phyloP scores from a whole-genome alignment of 2,329 filamentous ascomycete genomes.

The Alternaria solani region DNA sequence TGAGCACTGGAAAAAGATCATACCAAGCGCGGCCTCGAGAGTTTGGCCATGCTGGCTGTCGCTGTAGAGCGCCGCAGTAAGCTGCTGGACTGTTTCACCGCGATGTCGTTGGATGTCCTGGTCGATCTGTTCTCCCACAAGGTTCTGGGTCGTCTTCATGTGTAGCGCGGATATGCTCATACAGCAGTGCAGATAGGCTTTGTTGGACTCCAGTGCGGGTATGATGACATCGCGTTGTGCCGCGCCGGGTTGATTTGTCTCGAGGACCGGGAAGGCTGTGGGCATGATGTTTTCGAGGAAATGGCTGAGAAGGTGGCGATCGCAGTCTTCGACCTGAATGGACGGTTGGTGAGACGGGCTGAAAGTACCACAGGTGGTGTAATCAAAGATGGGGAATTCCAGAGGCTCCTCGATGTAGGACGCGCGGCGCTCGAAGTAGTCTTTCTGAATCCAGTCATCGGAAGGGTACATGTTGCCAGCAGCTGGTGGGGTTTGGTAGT shows the following conservation, averaged over 20 bases:
- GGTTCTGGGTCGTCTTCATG: conserved; percentile 77
- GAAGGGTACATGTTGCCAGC: conserved; percentile 71
- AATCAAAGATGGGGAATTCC: conserved; percentile 85
- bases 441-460: conserved; percentile 76
- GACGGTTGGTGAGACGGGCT: conserved; percentile 71
- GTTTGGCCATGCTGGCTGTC: conserved; percentile 88
- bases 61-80: conserved; percentile 80
- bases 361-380: conserved; percentile 70
- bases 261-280: conserved; percentile 89
- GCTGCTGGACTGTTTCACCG: conserved; percentile 82
- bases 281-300: conserved; percentile 89
- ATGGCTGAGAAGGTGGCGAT: conserved; percentile 86
- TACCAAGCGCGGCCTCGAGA: conserved; percentile 88
- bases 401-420: conserved; percentile 65
- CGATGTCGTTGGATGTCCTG: conserved; percentile 92
- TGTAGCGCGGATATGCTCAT: conserved; percentile 92
- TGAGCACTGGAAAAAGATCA: conserved; percentile 96
- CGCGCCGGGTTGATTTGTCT: conserved; percentile 86
- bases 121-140: conserved; percentile 78
- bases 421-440: conserved; percentile 73
- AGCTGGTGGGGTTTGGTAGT: conserved; percentile 81
- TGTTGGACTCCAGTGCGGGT: conserved; percentile 88
- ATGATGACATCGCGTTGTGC: conserved; percentile 83
- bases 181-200: conserved; percentile 93
- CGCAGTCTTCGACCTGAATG: conserved; percentile 85